These are phyloP conservation scores for Elaeagnus macrophylla DNA, from an alignment of 306 rosid genomes.

Conservation along the genomic window DNA sequence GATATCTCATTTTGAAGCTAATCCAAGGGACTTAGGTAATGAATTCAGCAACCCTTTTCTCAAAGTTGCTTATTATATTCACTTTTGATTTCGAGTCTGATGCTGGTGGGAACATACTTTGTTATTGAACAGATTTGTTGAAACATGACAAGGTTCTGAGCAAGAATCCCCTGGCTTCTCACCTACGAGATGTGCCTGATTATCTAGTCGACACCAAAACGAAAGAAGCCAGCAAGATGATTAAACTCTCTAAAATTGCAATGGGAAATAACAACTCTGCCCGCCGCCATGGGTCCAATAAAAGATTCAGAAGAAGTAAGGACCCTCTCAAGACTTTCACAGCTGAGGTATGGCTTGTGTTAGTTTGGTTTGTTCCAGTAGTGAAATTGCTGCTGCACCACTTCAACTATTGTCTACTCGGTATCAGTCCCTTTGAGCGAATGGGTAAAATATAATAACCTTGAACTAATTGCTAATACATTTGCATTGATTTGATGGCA, in stretches of 20 bases:
- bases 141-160: conserved; percentile 88
- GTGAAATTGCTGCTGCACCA: not conserved
- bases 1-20: conserved; percentile 66
- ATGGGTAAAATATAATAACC: not conserved
- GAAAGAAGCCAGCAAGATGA: conserved; percentile 66
- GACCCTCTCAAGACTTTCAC: conserved; percentile 27
- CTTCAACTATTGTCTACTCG: not conserved
- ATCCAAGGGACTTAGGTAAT: conserved; percentile 72
- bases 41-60: not conserved
- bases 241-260: conserved; percentile 64
- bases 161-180: conserved; percentile 80
- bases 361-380: not conserved
- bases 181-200: conserved; percentile 73
- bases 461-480: not conserved
- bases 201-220: conserved; percentile 69
- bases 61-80: conserved; percentile 2
- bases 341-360: conserved; percentile 6
- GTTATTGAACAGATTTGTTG: conserved; percentile 58
- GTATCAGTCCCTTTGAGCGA: not conserved
- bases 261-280: conserved; percentile 14
- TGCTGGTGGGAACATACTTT: conserved; percentile 14
- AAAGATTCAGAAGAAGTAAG: conserved; percentile 12
- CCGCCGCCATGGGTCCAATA: conserved; percentile 4
- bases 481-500: conserved; percentile 2
- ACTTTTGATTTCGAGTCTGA: not conserved